A percentile compares a stretch with the other conserved stretches of the same genome.
These are phyloP conservation scores for Parastagonospora avenae DNA, from an alignment of 2,329 filamentous ascomycete species.

Conservation along the genomic window DNA sequence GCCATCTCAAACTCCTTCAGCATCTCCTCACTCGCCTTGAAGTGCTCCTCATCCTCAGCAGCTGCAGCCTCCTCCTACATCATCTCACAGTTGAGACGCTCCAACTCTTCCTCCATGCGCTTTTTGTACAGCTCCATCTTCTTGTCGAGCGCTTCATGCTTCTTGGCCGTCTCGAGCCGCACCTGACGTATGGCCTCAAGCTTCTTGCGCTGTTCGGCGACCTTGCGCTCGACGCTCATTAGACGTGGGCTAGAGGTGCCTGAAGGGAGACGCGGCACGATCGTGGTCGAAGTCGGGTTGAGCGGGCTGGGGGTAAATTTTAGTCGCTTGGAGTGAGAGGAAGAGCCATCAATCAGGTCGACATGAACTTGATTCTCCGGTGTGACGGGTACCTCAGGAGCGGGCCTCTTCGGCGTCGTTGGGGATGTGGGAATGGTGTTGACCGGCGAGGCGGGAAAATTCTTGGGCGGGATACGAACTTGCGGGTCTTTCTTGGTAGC, in stretches of 20 bases:
- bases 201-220: slow-evolving; percentile 23
- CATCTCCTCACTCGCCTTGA: slow-evolving; percentile 18
- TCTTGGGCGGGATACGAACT: neutral
- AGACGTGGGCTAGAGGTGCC: slow-evolving; percentile 5
- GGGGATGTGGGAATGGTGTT: too few relatives aligned
- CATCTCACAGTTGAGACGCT: slow-evolving; percentile 19
- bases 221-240: slow-evolving; percentile 9
- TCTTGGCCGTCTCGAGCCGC: slow-evolving; percentile 17
- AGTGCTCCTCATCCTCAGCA: slow-evolving; percentile 21
- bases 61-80: slow-evolving; percentile 20
- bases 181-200: slow-evolving; percentile 17
- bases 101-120: slow-evolving; percentile 26
- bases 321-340: slow-evolving; percentile 13
- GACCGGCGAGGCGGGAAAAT: too few relatives aligned
- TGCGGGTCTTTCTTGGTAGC: too few relatives aligned
- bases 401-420: too few relatives aligned
- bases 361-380: too few relatives aligned
- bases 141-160: slow-evolving; percentile 19
- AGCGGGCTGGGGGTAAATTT: slow-evolving; percentile 3
- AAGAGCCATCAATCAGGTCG: neutral
- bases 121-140: slow-evolving; percentile 22
- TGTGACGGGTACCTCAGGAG: too few relatives aligned
- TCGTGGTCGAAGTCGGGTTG: neutral
- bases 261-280: neutral
- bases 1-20: slow-evolving; percentile 21